Percentiles rank a stretch among this genome's conserved stretches.
phyloP scores from a whole-genome alignment of 768 basidiomycete species.

The Rhizopogon vulgaris region DNA sequence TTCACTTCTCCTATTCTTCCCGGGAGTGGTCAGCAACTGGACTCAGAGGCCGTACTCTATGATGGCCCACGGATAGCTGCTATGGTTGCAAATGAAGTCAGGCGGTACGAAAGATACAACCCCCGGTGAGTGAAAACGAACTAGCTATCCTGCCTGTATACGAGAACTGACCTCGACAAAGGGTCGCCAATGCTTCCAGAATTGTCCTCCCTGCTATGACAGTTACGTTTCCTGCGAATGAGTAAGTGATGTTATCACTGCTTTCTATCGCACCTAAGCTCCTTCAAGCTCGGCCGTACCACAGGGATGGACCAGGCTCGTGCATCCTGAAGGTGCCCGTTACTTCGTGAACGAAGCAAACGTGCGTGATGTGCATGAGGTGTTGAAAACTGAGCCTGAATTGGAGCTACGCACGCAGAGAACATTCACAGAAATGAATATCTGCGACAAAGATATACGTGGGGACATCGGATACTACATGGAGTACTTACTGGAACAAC shows the following conservation, averaged over 20 bases:
- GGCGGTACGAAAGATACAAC: slow-evolving; percentile 5
- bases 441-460: slow-evolving; percentile 29
- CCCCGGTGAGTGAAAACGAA: too few relatives aligned
- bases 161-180: background rate
- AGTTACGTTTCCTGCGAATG: background rate
- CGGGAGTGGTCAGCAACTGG: background rate
- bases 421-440: slow-evolving; percentile 43
- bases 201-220: background rate
- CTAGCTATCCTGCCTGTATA: too few relatives aligned
- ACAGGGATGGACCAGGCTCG: slow-evolving; percentile 10
- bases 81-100: slow-evolving; percentile 10
- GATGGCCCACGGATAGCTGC: slow-evolving; percentile 10
- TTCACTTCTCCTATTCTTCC: slow-evolving; percentile 3
- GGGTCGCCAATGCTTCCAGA: background rate
- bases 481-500: background rate
- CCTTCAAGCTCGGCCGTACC: slow-evolving; percentile 4
- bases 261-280: background rate
- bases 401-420: slow-evolving; percentile 21
- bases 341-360: slow-evolving; percentile 15
- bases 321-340: slow-evolving; percentile 17
- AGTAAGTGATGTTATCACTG: background rate
- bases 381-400: background rate
- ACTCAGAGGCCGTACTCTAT: background rate
- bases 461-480: slow-evolving; percentile 26
- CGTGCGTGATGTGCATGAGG: slow-evolving; percentile 10